Evolutionary conservation across 352 stramenopile genomes (phyloP), one percentile per base, ranked within the genome.

Genomic region (Phytophthora cajani): DNA sequence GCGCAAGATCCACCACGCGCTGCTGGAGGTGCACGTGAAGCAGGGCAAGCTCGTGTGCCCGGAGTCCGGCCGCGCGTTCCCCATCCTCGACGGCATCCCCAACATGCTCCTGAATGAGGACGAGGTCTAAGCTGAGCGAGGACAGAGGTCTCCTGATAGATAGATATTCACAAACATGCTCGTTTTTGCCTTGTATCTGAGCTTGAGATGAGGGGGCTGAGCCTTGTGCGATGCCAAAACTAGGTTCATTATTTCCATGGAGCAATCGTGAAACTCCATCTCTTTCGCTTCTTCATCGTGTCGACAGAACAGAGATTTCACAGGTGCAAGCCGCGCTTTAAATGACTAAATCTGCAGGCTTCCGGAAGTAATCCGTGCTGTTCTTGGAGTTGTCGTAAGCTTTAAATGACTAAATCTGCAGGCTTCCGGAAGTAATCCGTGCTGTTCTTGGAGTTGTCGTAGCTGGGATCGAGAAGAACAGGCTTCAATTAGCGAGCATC

Each of bases 31-130:
- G 61, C 97, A 99, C 69, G 93, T 99, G 23, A 90, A 99, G 68
- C 92, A 99, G 71, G 98, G 97, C 33, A 89, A 89, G 57, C 87
- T 99, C 36, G 74, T 99, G 11, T 99, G 98, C 71, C 97, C 97
- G 14, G 95, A 99, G 84, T 99, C 97, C 16, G 95, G 94, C 30
- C 89, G 97, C 16, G 91, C 93, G 59, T 99, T 99, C 80, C 90
- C 95, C 19, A 98, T 99, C 58, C 92, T 98, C 55, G 93, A 99
- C 62, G 89, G 96, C 63, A 99, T 99, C 75, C 97, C 97, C 8
- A 99, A 99, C 84, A 99, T 99, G 97, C 90, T 99, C 47, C 69
- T 97, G 66, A 87, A 89, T 54, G 90, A 97, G 69, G 90, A 97
- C 65, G 90, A 97, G 72, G 87, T 97, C n/a, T 97, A 88, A 76